Evolutionary conservation across 306 rosid species (phyloP).

Genomic region (Cucumis sativus): DNA sequence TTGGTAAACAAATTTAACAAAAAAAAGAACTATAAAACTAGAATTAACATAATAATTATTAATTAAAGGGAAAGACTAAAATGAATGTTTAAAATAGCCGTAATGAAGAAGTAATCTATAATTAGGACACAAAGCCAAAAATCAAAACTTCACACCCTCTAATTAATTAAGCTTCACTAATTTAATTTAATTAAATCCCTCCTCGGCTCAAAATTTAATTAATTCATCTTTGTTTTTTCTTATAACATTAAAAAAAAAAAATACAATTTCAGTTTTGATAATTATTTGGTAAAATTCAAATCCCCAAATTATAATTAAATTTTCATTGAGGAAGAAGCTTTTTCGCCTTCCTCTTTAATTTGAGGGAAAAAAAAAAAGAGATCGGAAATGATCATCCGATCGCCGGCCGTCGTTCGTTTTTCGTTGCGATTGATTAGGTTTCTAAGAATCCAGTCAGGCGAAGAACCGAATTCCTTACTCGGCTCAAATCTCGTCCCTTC

Average conservation of each 20-base stretch:
- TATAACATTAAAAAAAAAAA: too few relatives aligned
- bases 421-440: conserved; percentile 9
- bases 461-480: conserved; percentile 69
- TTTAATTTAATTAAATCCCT: not conserved
- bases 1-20: not conserved
- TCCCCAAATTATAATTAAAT: not conserved
- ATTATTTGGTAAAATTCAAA: not conserved
- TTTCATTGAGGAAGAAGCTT: not conserved
- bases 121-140: not conserved
- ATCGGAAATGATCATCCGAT: not conserved
- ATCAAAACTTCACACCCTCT: not conserved
- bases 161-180: not conserved
- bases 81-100: not conserved
- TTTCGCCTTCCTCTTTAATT: not conserved
- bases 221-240: too few relatives aligned
- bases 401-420: not conserved
- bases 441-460: conserved; percentile 91
- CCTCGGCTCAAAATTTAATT: not conserved
- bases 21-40: not conserved
- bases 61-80: not conserved
- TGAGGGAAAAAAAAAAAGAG: too few relatives aligned
- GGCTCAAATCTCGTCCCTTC: conserved; percentile 81
- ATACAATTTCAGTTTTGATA: not conserved
- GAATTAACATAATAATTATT: not conserved
- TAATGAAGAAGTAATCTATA: not conserved